phyloP scores from a whole-genome alignment of 225 moss, liverwort and hornwort species.

The Bryum argenteum region DNA sequence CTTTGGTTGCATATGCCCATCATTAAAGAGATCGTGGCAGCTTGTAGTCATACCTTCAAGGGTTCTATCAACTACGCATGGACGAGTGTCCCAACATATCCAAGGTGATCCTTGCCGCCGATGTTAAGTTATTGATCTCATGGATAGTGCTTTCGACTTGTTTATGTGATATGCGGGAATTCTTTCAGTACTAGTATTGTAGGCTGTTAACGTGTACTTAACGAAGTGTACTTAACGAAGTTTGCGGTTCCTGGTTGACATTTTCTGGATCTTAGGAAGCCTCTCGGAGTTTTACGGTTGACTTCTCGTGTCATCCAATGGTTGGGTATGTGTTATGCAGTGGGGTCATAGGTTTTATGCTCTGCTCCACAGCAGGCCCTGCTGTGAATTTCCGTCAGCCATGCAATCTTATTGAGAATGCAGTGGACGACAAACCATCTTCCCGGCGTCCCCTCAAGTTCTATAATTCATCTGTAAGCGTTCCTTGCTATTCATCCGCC shows the following conservation, averaged over 20 bases:
- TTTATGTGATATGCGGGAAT: not conserved
- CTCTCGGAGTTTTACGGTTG: conserved; percentile 12
- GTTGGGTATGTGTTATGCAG: conserved; percentile 64
- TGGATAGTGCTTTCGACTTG: not conserved
- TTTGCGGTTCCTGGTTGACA: too few relatives aligned
- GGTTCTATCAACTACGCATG: conserved; percentile 95
- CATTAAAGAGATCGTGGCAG: conserved; percentile 82
- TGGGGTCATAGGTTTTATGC: conserved; percentile 97
- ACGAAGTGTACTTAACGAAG: too few relatives aligned
- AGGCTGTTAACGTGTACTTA: not conserved
- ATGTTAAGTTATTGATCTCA: not conserved
- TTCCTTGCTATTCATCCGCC: not conserved
- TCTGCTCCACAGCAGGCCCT: conserved; percentile 91
- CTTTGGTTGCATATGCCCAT: conserved; percentile 96
- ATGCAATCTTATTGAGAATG: conserved; percentile 63
- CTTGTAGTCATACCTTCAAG: conserved; percentile 82
- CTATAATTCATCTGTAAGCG: conserved; percentile 79
- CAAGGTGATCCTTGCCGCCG: conserved; percentile 54
- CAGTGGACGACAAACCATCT: conserved; percentile 44
- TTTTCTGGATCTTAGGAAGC: not conserved
- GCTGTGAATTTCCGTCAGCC: conserved; percentile 73
- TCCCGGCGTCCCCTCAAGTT: conserved; percentile 65
- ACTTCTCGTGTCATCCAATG: not conserved
- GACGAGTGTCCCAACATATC: conserved; percentile 97
- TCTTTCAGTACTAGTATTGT: not conserved